These are phyloP conservation scores for Phalaenopsis equestris DNA, from an alignment of 106 monocot species.

Conservation along the genomic window DNA sequence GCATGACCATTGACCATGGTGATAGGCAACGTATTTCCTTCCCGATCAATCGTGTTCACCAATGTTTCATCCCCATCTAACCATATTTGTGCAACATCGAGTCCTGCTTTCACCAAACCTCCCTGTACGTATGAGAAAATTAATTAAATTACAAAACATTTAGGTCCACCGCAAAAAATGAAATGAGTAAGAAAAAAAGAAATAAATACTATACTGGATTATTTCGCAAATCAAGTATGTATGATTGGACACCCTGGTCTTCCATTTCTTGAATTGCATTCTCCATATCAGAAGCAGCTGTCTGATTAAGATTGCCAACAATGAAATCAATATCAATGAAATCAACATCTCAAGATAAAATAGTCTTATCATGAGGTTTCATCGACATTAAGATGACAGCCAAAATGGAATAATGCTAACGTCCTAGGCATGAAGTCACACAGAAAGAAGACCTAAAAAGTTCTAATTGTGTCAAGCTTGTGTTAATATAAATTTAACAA, in stretches of 20 bases:
- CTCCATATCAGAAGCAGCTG: constrained; percentile 92
- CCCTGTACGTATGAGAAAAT: constrained; percentile 32
- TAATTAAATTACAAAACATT: neutral
- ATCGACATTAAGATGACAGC: neutral
- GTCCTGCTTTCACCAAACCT: constrained; percentile 87
- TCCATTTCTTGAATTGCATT: constrained; percentile 70
- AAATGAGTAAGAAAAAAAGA: neutral
- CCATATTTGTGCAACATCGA: constrained; percentile 98
- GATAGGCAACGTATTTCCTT: constrained; percentile 86
- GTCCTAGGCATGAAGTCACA: too few species aligned
- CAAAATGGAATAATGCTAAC: too few species aligned
- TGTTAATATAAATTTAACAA: too few species aligned
- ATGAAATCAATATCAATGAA: neutral
- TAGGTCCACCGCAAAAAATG: neutral
- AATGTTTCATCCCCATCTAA: constrained; percentile 87
- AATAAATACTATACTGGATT: constrained; percentile 45
- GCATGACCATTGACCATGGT: constrained; percentile 74
- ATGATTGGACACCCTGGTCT: constrained; percentile 79
- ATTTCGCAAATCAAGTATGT: constrained; percentile 90
- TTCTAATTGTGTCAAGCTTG: too few species aligned
- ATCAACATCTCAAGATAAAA: neutral
- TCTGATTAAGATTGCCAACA: constrained; percentile 27
- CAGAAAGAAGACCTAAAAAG: too few species aligned
- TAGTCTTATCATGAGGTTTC: neutral
- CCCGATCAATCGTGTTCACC: constrained; percentile 88